These are phyloP conservation scores for Geotrichum klebahnii DNA, from an alignment of 1,139 yeast genomes.

Conservation along the genomic window DNA sequence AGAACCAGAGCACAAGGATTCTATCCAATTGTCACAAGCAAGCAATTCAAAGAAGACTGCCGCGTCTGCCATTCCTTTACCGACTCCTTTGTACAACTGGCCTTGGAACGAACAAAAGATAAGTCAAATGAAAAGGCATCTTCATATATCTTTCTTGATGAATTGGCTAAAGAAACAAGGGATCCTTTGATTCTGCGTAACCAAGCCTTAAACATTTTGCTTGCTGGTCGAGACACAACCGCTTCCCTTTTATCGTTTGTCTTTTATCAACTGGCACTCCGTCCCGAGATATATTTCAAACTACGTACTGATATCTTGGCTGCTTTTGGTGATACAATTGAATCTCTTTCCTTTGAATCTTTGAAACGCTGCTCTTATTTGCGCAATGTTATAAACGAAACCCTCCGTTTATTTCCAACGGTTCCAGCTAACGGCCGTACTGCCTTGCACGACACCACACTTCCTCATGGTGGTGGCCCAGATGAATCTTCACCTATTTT, in stretches of 20 bases:
- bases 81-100: slow-evolving; percentile 36
- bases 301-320: slow-evolving; percentile 41
- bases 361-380: slow-evolving; percentile 41
- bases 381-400: slow-evolving; percentile 30
- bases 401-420: slow-evolving; percentile 31
- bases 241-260: slow-evolving; percentile 48
- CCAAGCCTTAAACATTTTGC: slow-evolving; percentile 48
- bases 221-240: slow-evolving; percentile 55
- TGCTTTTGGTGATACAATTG: slow-evolving; percentile 20
- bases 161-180: slow-evolving; percentile 48
- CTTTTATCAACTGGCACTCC: slow-evolving; percentile 45
- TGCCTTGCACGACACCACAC: slow-evolving; percentile 39
- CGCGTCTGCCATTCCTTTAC: slow-evolving; percentile 35
- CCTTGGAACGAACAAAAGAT: slow-evolving; percentile 25
- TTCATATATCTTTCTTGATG: slow-evolving; percentile 47
- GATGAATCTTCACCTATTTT: slow-evolving; percentile 45
- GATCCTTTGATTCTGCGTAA: slow-evolving; percentile 48
- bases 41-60: slow-evolving; percentile 37
- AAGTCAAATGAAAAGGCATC: slow-evolving; percentile 22
- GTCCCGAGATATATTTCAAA: slow-evolving; percentile 40
- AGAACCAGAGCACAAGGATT: slow-evolving; percentile 42
- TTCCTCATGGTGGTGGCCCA: slow-evolving; percentile 51
- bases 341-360: slow-evolving; percentile 43
- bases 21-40: slow-evolving; percentile 40
- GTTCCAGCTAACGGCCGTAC: slow-evolving; percentile 33